These are phyloP conservation scores for Kwoniella heveanensis DNA, from an alignment of 768 basidiomycete genomes.

Conservation along the genomic window DNA sequence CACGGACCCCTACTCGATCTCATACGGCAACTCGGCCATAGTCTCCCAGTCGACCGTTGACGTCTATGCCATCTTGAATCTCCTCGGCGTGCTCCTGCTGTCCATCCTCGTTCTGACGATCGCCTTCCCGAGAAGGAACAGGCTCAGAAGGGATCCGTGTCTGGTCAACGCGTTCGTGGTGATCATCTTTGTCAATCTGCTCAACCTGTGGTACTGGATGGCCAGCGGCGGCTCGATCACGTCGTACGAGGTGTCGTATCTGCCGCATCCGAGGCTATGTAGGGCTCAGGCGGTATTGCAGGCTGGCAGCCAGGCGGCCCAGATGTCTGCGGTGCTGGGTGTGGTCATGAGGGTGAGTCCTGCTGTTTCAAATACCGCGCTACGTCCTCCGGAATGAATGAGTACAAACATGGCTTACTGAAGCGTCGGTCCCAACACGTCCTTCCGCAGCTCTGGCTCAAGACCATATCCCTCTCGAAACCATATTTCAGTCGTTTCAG, in stretches of 20 bases:
- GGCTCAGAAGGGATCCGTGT: conserved; percentile 14
- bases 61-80: conserved; percentile 7
- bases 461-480: conserved; percentile 13
- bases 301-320: conserved; percentile 20
- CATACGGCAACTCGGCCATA: conserved; percentile 11
- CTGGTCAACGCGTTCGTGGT: conserved; percentile 23
- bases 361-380: background rate
- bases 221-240: background rate
- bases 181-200: conserved; percentile 12
- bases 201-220: conserved; percentile 17
- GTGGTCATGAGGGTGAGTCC: conserved; percentile 17
- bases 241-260: conserved; percentile 1
- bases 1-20: conserved; percentile 15
- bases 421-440: too few relatives aligned
- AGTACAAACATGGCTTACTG: too few relatives aligned
- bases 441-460: conserved; percentile 26
- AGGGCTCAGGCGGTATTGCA: conserved; percentile 19
- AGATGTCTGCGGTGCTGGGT: conserved; percentile 8
- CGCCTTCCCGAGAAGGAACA: conserved; percentile 3
- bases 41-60: background rate
- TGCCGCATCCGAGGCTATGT: conserved; percentile 13
- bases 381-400: background rate
- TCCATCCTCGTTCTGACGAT: conserved; percentile 4
- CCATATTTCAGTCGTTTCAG: conserved; percentile 10
- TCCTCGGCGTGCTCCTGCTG: conserved; percentile 7